Evolutionary conservation across 2,329 filamentous ascomycete species (phyloP), one percentile per base, ranked within the genome.

Genomic region (Fusarium tricinctum): DNA sequence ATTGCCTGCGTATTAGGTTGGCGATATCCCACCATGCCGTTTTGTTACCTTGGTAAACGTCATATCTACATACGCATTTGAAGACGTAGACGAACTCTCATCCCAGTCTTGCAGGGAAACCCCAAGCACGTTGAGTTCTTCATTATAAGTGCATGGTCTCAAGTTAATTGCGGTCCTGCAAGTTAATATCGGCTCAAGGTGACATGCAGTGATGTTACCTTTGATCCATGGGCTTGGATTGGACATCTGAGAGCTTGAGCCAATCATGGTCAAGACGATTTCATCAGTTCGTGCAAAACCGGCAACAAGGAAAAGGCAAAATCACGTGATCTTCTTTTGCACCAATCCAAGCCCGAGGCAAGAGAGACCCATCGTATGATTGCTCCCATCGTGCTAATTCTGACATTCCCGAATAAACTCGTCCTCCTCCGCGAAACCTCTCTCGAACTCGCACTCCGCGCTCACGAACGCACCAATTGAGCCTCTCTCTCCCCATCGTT

Each of bases 381-480:
- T 73, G 69, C 66, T 73, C 65, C 66, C 40, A 30, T 52, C 61
- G 42, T 64, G 61, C 59, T 64, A 65, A 65, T 64, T 64, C 61
- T 64, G 52, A 64, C 61, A 64, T 65, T 64, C 42, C 61, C 60
- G 71, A 73, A 72, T 73, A 73, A 66, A 70, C 66, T 70, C 66
- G 51, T 73, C 56, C 35, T 59, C 57, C 52, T 65, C 68, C 58
- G 67, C 67, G 58, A 65, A 63, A 46, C 61, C 51, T 66, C 60
- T 65, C 64, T 68, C 68, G 65, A 68, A 68, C 61, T 56, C 45
- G 51, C 52, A 69, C 61, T 46, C 52, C 63, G 70, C 64, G 72
- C 69, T 66, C 69, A 75, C 71, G 63, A 76, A 75, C 71, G 65
- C 66, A 59, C 42, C 79, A 80, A 81, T 81, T 79, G 77, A 75